A percentile compares a stretch with the other conserved stretches of the same genome.
Conservation (phyloP, 257 asterid species). For the Capsicum baccatum region DNA sequence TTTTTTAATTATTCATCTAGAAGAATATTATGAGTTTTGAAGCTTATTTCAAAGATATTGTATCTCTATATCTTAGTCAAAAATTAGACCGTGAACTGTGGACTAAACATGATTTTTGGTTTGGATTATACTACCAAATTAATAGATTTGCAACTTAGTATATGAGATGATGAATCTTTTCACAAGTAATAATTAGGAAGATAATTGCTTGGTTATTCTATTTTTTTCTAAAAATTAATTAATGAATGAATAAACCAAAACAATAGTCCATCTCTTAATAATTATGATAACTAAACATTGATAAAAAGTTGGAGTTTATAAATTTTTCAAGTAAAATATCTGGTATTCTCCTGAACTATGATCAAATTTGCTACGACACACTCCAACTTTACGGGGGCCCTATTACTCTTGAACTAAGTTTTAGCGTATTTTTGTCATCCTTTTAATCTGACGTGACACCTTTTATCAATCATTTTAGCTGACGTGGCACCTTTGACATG, state of each 20-base stretch:
- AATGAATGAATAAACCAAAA: neutral
- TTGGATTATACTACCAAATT: slow-evolving; percentile 20
- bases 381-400: too few relatives aligned
- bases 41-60: slow-evolving; percentile 30
- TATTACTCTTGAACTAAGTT: too few relatives aligned
- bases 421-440: too few relatives aligned
- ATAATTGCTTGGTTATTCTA: neutral
- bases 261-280: slow-evolving; percentile 7
- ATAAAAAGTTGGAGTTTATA: neutral
- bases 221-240: neutral
- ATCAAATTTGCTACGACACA: too few relatives aligned
- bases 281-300: neutral
- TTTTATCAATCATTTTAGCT: too few relatives aligned
- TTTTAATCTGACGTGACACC: too few relatives aligned
- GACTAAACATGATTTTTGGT: slow-evolving; percentile 12
- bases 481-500: too few relatives aligned
- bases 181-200: slow-evolving; percentile 30
- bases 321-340: neutral
- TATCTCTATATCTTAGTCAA: slow-evolving; percentile 34
- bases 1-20: neutral
- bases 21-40: slow-evolving; percentile 4
- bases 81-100: slow-evolving; percentile 29
- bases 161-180: slow-evolving; percentile 27
- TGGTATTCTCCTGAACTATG: too few relatives aligned
- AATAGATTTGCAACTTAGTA: slow-evolving; percentile 23